phyloP scores from a whole-genome alignment of 768 basidiomycete species.

The Amanita rubescens region DNA sequence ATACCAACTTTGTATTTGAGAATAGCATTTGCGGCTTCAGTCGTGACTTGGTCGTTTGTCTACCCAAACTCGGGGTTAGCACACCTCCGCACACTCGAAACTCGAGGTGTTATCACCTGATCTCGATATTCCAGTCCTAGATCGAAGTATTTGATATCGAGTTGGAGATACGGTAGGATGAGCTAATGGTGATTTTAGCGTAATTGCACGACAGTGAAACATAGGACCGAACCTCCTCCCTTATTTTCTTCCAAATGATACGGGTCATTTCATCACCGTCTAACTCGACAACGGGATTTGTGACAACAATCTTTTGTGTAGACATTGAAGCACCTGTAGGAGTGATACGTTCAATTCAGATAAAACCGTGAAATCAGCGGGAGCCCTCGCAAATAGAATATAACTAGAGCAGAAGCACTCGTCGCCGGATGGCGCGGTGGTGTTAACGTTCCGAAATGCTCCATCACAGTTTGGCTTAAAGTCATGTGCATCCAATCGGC shows the following conservation, averaged over 20 bases:
- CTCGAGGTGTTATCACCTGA: slow-evolving; percentile 38
- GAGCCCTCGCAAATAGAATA: no score
- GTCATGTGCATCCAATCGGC: not conserved
- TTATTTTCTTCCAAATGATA: slow-evolving; percentile 98
- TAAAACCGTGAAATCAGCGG: not conserved
- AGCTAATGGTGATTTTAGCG: slow-evolving; percentile 52
- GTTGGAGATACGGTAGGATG: slow-evolving; percentile 88
- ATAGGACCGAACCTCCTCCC: slow-evolving; percentile 68
- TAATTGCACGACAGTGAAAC: slow-evolving; percentile 2
- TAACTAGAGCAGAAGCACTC: no score
- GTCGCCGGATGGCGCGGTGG: no score
- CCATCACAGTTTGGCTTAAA: no score
- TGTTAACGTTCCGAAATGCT: no score
- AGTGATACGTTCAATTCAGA: not conserved
- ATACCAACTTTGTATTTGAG: slow-evolving; percentile 93
- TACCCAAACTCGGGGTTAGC: slow-evolving; percentile 19
- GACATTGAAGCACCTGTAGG: slow-evolving; percentile 1
- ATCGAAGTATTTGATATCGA: slow-evolving; percentile 98
- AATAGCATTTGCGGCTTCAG: slow-evolving; percentile 93
- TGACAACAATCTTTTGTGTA: slow-evolving; percentile 68
- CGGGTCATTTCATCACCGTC: slow-evolving; percentile 99
- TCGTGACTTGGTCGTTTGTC: slow-evolving; percentile 91
- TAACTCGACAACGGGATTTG: slow-evolving; percentile 89
- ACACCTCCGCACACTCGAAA: not conserved
- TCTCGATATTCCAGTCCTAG: slow-evolving; percentile 94